Evolutionary conservation across 2,329 filamentous ascomycete genomes (phyloP), one percentile per base, ranked within the genome.

Genomic region (Ascochyta clinopodiicola): DNA sequence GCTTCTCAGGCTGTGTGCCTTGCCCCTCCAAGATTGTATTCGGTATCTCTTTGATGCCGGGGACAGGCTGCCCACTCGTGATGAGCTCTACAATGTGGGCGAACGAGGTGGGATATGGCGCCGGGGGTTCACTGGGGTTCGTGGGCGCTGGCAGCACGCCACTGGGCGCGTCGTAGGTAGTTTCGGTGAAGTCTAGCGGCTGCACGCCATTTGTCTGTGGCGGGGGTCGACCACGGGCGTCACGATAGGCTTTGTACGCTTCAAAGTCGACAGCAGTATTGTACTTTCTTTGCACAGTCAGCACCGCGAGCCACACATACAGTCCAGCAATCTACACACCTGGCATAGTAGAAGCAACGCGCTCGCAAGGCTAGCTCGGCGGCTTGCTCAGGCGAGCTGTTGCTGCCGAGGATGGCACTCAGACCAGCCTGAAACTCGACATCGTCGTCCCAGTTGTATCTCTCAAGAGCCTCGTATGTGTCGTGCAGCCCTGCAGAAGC

Each of bases 1-100:
- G 69, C 21, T 79, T 80, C n/a, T 78, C 79, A 49, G 81, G 79
- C 44, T 80, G 73, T 21, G 83, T 84, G 57, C 89, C 88, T 57
- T 91, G 84, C 4, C 89, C 88, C 49, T 86, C 82, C 19, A 93
- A 80, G 5, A 96, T 80, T 0, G 88, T 95, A 63, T 91, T 85
- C 4, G 93, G 92, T 48, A 97, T 94, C 60, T 96, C 86, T 64
- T 88, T 87, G 68, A 97, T 96, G 0, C 93, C 93, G 1, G 92
- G 92, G 38, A 97, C 89, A 0, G 90, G 88, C 65, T 91, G 87
- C 48, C 92, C 92, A 25, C 86, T 88, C 22, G 91, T 90, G 49
- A 97, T 90, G 50, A 96, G 84, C 67, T 91, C 89, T 51, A 96
- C 88, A 59, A 97, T 92, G 62, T 94, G 87, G 7, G 90, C 88